Evolutionary conservation across 140 eudicot genomes (phyloP), one percentile per base, ranked within the genome.

Genomic region (Senecio squalidus): DNA sequence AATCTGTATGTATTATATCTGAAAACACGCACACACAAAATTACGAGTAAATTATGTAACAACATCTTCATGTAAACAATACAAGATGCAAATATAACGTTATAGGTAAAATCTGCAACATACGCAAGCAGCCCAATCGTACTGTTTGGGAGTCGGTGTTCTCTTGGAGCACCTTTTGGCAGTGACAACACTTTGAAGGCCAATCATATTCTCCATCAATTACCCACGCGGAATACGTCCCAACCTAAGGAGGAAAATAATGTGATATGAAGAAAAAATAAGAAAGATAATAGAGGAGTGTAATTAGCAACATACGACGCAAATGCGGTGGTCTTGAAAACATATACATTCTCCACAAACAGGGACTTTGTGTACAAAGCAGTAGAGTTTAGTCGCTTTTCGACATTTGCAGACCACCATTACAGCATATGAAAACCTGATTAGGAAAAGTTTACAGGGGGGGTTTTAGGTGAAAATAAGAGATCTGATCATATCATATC

Each of bases 321-420:
- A 87, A 38, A 79, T 70, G 51, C 77, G 86, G 71, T 92, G 98
- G 69, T 92, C 98, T 1, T 92, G 74, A 64, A 86, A 92, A 82
- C 98, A 92, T 65, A 92, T 87, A 76, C 98, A 92, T 69, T 87
- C 95, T 77, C 98, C 98, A 44, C 98, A 92, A 73, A 92, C 95
- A 28, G 98, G 95, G 29, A 84, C 92, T 78, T 87, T 92, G 89
- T 92, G 98, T 69, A 87, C 95, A 50, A 92, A 92, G 73, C 98
- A 92, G 83, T 92, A 92, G 66, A 92, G 62, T 71, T 87, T 92
- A 21, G 98, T 92, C 39, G 98, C 98, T 96, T 91, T 80, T 25
- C 63, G 74, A 22, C 34, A 48, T 58, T 70, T n/a, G n/a, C n/a
- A n/a, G n/a, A n/a, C n/a, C n/a, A n/a, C n/a, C n/a, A n/a, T n/a